These are phyloP conservation scores for Rhizophora mangle DNA, from an alignment of 345 rosid genomes.

Conservation along the genomic window DNA sequence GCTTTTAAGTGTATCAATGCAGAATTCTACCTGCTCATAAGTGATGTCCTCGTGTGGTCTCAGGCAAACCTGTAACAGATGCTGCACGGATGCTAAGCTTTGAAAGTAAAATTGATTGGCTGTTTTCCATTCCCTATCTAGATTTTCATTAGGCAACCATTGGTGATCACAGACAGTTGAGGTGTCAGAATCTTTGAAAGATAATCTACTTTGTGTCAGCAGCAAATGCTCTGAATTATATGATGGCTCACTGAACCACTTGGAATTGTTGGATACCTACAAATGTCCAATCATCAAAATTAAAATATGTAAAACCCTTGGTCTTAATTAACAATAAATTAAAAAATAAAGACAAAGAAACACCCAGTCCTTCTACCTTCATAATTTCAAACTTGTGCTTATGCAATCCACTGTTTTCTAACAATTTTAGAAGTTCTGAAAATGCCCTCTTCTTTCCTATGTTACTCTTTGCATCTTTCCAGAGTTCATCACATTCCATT, in stretches of 20 bases:
- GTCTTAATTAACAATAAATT: neutral
- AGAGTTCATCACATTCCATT: conserved; percentile 53
- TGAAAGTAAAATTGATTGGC: conserved; percentile 73
- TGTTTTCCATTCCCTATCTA: conserved; percentile 55
- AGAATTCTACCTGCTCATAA: conserved; percentile 60
- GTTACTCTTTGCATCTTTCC: conserved; percentile 57
- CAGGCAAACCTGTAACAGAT: conserved; percentile 54
- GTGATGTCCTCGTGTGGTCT: conserved; percentile 69
- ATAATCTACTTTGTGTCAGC: conserved; percentile 33
- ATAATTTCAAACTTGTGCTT: conserved; percentile 64
- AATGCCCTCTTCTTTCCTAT: conserved; percentile 67
- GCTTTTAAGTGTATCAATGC: neutral
- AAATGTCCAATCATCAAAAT: conserved; percentile 16
- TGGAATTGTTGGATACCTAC: conserved; percentile 54
- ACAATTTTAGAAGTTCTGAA: conserved; percentile 64
- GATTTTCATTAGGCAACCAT: conserved; percentile 23
- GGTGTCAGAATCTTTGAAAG: conserved; percentile 21
- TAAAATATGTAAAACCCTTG: neutral
- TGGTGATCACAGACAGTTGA: conserved; percentile 28
- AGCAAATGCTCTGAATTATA: conserved; percentile 65
- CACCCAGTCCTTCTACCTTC: conserved; percentile 42
- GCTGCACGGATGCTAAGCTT: conserved; percentile 72
- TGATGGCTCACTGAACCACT: conserved; percentile 62
- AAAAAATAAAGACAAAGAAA: conserved; percentile 15
- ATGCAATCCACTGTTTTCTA: conserved; percentile 71